Base-by-base conservation (phyloP, 2,329 filamentous ascomycete genomes). In the Ceratocystis albifundus region DNA sequence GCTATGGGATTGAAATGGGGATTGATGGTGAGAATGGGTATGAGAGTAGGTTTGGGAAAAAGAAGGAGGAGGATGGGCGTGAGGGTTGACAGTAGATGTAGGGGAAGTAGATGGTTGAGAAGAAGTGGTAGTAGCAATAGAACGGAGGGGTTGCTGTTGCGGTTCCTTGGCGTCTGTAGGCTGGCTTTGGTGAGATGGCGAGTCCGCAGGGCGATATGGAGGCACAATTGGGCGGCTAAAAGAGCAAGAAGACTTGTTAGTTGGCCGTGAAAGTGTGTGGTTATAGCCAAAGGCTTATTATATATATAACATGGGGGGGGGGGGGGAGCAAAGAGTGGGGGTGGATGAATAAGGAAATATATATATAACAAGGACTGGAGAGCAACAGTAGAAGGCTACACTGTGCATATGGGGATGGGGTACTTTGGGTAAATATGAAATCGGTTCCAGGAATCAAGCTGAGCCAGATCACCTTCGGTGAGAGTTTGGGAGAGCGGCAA, bases 201-300 rank as follows among this genome's bases (percentile, higher is more conserved):
- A 48, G 28, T 63, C 22, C 5, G 22, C 17, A 45, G 61, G 22
- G 61, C 61, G 44, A 50, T 63, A 10, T 48, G 25, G 12, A 48
- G 63, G 63, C 41, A 65, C 53, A 57, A 48, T 32, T 45, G 63
- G 63, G 63, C 63, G 50, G 53, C 63, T 65, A 59, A 46, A 59
- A 30, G 25, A 44, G 20, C 8, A 46, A 36, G 12, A 32, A 53
- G 48, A 25, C 15, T 7, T 63, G 50, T 65, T 59, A 65, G 63
- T 59, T 59, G 15, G 50, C 5, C 4, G 4, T 12, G 20, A 25
- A 25, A 53, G 8, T 53, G 20, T 15, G 48, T 25, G 12, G 48
- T 53, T 25, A 53, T 22, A 53, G 12, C 10, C 20, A 25, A 53
- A 25, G 48, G 48, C 20, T 53, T 53, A 53, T n/a, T n/a, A n/a